phyloP scores from a whole-genome alignment of 768 basidiomycete species.

The Naematelia encephala region DNA sequence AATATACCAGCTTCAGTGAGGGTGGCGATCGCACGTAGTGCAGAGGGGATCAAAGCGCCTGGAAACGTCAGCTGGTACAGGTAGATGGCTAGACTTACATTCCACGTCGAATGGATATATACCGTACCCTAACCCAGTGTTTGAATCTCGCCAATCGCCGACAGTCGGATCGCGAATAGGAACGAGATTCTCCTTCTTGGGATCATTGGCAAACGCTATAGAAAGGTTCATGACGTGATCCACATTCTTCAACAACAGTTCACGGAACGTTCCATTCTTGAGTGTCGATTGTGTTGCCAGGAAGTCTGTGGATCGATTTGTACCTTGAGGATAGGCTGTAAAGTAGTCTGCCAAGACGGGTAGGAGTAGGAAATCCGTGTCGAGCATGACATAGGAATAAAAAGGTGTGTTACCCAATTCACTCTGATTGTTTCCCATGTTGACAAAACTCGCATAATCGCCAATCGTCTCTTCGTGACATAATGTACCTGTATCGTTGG shows the following conservation, averaged over 20 bases:
- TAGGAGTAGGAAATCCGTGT: constrained; percentile 55
- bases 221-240: constrained; percentile 54
- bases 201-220: constrained; percentile 50
- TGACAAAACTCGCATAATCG: constrained; percentile 54
- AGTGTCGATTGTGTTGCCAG: constrained; percentile 51
- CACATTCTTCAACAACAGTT: constrained; percentile 53
- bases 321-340: constrained; percentile 54
- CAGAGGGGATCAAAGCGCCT: constrained; percentile 54
- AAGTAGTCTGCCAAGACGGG: constrained; percentile 55
- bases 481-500: constrained; percentile 53
- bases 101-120: constrained; percentile 56
- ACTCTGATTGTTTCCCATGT: constrained; percentile 52
- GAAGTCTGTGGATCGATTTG: constrained; percentile 50
- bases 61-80: not conserved
- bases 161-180: constrained; percentile 54
- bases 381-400: constrained; percentile 53
- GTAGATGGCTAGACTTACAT: constrained; percentile 16
- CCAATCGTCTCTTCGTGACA: constrained; percentile 54
- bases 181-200: constrained; percentile 49
- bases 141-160: constrained; percentile 56
- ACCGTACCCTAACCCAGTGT: constrained; percentile 54
- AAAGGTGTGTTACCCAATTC: constrained; percentile 54
- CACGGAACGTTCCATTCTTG: constrained; percentile 54
- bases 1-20: constrained; percentile 49
- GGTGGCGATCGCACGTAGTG: constrained; percentile 51